Base-by-base conservation (phyloP, 306 rosid species). In the Canavalia ensiformis region DNA sequence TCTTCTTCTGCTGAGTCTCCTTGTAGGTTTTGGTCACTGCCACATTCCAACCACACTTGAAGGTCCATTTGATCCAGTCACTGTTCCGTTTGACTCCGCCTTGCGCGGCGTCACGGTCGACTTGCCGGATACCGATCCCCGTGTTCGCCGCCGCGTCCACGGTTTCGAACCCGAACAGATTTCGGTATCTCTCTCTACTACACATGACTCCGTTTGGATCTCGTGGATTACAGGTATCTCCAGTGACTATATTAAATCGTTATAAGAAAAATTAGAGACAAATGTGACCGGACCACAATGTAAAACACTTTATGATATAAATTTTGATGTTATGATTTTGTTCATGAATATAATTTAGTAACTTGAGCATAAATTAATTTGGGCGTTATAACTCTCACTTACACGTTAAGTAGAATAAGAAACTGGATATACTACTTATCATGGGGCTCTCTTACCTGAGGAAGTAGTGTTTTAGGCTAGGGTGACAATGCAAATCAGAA, bases 161-260 rank as follows among this genome's bases (percentile, higher is more conserved):
- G 97, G 91, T 2, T 91, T 89, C 55, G 74, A 86, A 73, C 98
- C 98, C 1, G 97, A 94, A 83, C 98, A 94, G 90, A 90, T 94
- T 84, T 90, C 97, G 0, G 76, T 91, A 33, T 85, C 98, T 28
- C 92, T 94, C 54, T 94, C 98, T 4, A 72, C 88, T 18, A 2
- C 77, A 9, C 76, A 89, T 55, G 90, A 90, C 69, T 91, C 97
- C 30, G 88, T 94, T 65, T 94, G 98, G 98, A 72, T 91, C 51
- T 89, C 97, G 10, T 94, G 98, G 97, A 33, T 94, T 75, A 90
- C 98, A 62, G 98, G 98, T 90, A 25, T 30, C 3, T 67, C 46
- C 13, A 2, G 7, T 12, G 35, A 55, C 68, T 54, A 1, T 52
- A 35, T 3, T 13, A 37, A 37, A 37, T 37, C 4, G 3, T 37